Base-by-base conservation (phyloP, 192 early-diverging fungal genomes). In the Linnemannia elongata region DNA sequence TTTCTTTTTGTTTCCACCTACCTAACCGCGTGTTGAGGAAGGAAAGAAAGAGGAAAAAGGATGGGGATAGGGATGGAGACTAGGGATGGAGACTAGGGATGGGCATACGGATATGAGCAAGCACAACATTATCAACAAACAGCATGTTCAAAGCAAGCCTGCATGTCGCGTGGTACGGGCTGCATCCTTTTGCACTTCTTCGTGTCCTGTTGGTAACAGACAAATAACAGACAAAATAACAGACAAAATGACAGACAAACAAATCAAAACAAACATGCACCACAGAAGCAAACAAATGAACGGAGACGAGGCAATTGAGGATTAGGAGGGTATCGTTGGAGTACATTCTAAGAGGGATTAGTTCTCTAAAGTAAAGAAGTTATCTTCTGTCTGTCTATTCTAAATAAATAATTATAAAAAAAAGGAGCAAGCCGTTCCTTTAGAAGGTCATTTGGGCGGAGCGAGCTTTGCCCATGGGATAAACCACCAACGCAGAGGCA, bases 401-500 rank as follows among this genome's bases (percentile, higher is more conserved):
- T 39, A 45, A 52, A 74, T 24, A 30, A n/a, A n/a, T n/a, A 57
- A 30, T 42, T 36, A 52, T 20, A 52, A 30, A 49, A n/a, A 57
- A 77, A 69, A 36, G 36, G 33, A 9, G 36, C 68, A 39, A 6
- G 38, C 47, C 39, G 39, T 45, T 41, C 39, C 13, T 49, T 81
- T 88, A 92, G 38, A 90, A 91, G 2, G 89, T 90, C 54, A 92
- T 82, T 75, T 90, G 90, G 6, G 90, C 82, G 17, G 90, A 85
- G 18, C 90, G 89, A 57, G 90, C 85, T 70, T 89, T 89, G 63
- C 91, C 89, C 77, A 83, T 91, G 33, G 91, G 91, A 70, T 90
- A 91, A 6, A 95, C 92, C 39, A 94, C 88, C 83, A 94, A 88
- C 13, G 94, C 92, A 49, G 93, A 93, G 30, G 91, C 91, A 86